phyloP scores from a whole-genome alignment of 2,329 filamentous ascomycete genomes.

The Teratosphaeria destructans region DNA sequence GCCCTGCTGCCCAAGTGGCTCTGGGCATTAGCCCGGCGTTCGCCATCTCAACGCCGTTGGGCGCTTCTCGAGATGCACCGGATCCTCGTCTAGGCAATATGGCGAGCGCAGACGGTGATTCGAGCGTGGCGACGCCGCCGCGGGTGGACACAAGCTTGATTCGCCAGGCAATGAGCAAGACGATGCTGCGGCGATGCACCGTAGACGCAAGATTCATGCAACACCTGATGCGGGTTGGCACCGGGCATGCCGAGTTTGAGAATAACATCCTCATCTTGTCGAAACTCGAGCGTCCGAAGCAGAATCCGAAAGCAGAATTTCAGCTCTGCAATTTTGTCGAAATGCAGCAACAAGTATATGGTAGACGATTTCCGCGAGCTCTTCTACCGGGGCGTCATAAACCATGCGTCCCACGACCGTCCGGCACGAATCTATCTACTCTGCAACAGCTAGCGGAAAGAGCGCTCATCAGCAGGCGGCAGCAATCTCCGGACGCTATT shows the following conservation, averaged over 20 bases:
- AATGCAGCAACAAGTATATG: neutral
- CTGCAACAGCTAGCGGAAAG: neutral
- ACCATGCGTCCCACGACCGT: neutral
- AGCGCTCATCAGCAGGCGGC: neutral
- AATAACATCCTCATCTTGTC: neutral
- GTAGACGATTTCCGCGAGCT: neutral
- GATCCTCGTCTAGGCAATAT: neutral
- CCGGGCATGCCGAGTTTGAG: neutral
- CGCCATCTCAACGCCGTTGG: neutral
- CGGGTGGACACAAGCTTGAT: neutral
- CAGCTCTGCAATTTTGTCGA: neutral
- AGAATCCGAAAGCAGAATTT: neutral
- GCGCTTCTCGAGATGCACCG: neutral
- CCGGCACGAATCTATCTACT: neutral
- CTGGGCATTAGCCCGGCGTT: neutral
- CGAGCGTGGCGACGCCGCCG: neutral
- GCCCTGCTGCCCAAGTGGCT: neutral
- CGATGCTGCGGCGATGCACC: neutral
- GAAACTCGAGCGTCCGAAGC: neutral
- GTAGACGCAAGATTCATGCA: neutral
- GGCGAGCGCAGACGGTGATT: neutral
- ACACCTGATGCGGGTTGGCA: neutral
- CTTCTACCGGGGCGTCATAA: neutral
- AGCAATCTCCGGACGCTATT: neutral
- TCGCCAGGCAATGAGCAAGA: neutral